Base-by-base conservation (phyloP, 768 basidiomycete genomes). In the Hydnum rufescens region DNA sequence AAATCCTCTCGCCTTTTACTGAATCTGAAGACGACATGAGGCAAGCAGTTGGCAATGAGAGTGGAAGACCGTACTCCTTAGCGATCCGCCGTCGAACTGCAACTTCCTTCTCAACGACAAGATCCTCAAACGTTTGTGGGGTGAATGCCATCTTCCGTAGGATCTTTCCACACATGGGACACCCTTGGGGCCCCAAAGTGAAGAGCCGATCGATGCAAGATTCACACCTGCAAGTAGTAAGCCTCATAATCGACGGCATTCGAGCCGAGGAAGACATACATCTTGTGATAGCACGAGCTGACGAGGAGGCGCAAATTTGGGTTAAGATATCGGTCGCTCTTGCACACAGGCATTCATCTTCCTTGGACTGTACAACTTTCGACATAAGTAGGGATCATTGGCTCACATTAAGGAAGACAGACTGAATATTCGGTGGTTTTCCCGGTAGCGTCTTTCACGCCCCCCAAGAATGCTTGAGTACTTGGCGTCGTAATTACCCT, bases 341-440 rank as follows among this genome's bases (percentile, higher is more conserved):
- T 89, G 72, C 95, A 97, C 2, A 97, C 83, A 0, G 93, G 93
- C 95, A 99, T 63, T 85, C 80, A 64, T 99, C 95, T 56, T 87
- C 82, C 75, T 84, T 83, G 25, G 80, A 78, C 83, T 86, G 49
- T 39, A 39, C 8, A 26, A 47, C 26, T 13, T 26, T 13, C 13
- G 8, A 47, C 13, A 28, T 13, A 16, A n/a, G 49, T 31, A 48
- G 25, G 57, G 57, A 36, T 42, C 32, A 48, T 6, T 29, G 29
- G 23, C 25, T 42, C 13, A 8, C 26, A 28, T 47, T 5, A 22
- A 5, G 19, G 23, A 22, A 6, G 16, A 29, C 80, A 61, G 58
- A 87, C 86, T 58, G 76, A 86, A 68, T 74, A 88, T 61, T 88
- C 85, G 2, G 80, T 68, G 0, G 78, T 83, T 63, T 85, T 71